These are phyloP conservation scores for Xylaria acuta DNA, from an alignment of 495 filamentous ascomycete species.

Conservation along the genomic window DNA sequence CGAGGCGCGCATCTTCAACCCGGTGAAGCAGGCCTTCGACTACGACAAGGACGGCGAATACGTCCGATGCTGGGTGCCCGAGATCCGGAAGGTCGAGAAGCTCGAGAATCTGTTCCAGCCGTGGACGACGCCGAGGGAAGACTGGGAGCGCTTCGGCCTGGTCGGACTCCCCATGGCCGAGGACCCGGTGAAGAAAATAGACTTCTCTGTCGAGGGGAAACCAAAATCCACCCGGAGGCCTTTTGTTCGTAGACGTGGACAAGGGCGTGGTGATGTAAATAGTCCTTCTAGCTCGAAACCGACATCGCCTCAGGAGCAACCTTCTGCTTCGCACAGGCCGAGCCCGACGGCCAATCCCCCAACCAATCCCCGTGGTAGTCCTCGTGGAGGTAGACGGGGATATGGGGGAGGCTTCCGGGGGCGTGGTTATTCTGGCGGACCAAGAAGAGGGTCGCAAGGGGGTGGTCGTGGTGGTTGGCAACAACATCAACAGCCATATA, in stretches of 20 bases:
- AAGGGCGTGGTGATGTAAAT: conserved; percentile 24
- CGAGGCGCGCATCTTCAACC: conserved; percentile 72
- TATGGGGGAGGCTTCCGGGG: conserved; percentile 34
- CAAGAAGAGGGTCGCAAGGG: conserved; percentile 34
- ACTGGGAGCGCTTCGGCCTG: conserved; percentile 58
- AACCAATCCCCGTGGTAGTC: conserved; percentile 28
- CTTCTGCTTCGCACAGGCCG: background rate
- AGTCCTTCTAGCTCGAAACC: conserved; percentile 12
- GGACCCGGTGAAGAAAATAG: conserved; percentile 62
- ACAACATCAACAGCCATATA: conserved; percentile 18
- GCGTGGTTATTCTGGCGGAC: conserved; percentile 31
- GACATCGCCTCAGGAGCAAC: conserved; percentile 10
- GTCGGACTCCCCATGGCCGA: conserved; percentile 58
- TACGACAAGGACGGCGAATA: conserved; percentile 72
- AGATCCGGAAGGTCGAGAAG: conserved; percentile 58
- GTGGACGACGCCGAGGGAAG: conserved; percentile 61
- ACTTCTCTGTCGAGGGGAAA: conserved; percentile 57
- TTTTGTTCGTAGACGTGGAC: conserved; percentile 40
- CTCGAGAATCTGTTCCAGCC: conserved; percentile 67
- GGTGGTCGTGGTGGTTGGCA: conserved; percentile 32
- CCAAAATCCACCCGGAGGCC: conserved; percentile 43
- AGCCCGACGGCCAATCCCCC: background rate
- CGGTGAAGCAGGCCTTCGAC: conserved; percentile 72
- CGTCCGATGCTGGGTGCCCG: conserved; percentile 69
- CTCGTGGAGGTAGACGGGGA: conserved; percentile 36